Evolutionary conservation across 805 yeast genomes (phyloP).

Genomic region (Kodamaea leandrae): DNA sequence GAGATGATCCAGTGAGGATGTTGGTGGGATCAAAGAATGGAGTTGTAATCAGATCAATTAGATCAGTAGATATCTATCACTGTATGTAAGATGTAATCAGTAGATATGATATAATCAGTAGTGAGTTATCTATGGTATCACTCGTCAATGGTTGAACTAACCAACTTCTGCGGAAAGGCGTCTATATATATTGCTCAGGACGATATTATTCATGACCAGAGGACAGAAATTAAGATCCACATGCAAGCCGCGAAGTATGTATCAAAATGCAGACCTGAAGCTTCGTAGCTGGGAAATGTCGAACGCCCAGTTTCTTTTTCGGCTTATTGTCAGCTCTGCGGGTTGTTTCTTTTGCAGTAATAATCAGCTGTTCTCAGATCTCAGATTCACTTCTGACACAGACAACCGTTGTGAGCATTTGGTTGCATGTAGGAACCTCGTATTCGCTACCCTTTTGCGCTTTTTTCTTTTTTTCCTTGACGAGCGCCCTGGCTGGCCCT

Average conservation of each 20-base stretch:
- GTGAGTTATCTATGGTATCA: not conserved
- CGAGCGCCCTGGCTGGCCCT: too few species aligned
- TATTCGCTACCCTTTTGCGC: not conserved
- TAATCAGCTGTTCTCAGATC: constrained; percentile 9
- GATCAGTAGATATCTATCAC: too few species aligned
- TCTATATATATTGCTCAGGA: not conserved
- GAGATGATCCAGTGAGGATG: too few species aligned
- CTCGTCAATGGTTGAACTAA: not conserved
- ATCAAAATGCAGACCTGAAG: not conserved
- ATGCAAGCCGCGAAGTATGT: not conserved
- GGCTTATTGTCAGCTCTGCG: constrained; percentile 3
- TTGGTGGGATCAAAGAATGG: too few species aligned
- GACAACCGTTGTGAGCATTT: not conserved
- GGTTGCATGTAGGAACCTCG: not conserved
- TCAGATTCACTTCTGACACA: constrained; percentile 7
- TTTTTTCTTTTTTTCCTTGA: too few species aligned
- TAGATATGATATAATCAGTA: not conserved
- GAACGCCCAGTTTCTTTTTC: constrained; percentile 2
- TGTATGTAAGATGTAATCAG: too few species aligned
- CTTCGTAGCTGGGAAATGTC: not conserved
- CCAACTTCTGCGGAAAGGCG: not conserved
- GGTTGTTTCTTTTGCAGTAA: constrained; percentile 1
- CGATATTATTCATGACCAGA: not conserved
- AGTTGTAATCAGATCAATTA: not conserved
- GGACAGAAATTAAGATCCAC: constrained; percentile 3